phyloP scores from a whole-genome alignment of 1,139 yeast genomes.

The Debaryomyces robertsiae region DNA sequence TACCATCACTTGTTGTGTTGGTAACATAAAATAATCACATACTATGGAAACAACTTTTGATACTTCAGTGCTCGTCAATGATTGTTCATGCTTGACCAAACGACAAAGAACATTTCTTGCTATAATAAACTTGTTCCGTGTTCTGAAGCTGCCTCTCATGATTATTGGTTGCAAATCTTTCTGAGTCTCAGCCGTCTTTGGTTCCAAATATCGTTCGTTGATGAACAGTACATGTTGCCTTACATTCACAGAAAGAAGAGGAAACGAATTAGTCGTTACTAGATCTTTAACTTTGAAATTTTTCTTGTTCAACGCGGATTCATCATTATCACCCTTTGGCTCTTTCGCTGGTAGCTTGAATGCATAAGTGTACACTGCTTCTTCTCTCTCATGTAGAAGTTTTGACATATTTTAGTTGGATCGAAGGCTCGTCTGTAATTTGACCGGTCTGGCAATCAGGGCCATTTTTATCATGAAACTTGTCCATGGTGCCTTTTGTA shows the following conservation, averaged over 20 bases:
- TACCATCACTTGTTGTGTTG: no score
- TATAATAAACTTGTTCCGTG: conserved; percentile 25
- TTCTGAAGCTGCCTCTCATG: conserved; percentile 17
- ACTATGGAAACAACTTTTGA: conserved; percentile 24
- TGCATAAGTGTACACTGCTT: conserved; percentile 4
- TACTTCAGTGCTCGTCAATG: conserved; percentile 14
- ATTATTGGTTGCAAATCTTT: conserved; percentile 6
- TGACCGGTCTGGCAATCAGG: neutral
- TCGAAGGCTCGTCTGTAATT: neutral
- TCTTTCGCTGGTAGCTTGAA: conserved; percentile 6
- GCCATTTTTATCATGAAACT: neutral
- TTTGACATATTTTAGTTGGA: conserved; percentile 1
- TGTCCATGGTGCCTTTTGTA: no score
- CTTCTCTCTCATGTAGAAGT: neutral
- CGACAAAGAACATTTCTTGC: conserved; percentile 23
- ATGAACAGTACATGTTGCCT: conserved; percentile 7
- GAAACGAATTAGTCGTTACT: conserved; percentile 7
- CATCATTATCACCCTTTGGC: neutral
- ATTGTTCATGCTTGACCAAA: conserved; percentile 13
- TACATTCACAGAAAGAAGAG: conserved; percentile 10
- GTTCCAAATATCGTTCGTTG: conserved; percentile 8
- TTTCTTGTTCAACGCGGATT: neutral
- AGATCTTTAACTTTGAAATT: conserved; percentile 9
- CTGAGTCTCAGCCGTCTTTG: conserved; percentile 1
- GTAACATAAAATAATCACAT: conserved; percentile 14